Conservation (phyloP, 2,329 filamentous ascomycete species). For the Diaporthe caulivora region DNA sequence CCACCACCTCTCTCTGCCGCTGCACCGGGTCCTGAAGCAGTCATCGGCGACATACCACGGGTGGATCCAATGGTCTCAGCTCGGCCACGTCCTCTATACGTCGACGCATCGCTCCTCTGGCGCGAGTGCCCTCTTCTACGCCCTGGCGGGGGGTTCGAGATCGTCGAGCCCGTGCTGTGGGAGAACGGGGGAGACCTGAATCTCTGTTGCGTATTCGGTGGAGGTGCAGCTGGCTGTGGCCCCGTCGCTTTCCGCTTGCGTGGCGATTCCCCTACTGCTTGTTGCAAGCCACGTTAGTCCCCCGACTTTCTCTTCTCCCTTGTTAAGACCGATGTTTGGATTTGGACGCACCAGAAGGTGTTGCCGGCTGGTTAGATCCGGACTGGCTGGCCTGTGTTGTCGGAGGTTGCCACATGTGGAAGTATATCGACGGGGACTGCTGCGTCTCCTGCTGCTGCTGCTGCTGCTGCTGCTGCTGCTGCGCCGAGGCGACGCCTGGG, state of each 20-base stretch:
- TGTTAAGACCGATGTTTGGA: conserved; percentile 59
- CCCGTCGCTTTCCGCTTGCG: conserved; percentile 85
- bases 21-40: conserved; percentile 48
- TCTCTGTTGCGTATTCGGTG: conserved; percentile 59
- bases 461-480: conserved; percentile 75
- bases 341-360: conserved; percentile 80
- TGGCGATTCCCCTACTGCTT: conserved; percentile 80
- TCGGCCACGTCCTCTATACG: conserved; percentile 53
- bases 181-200: conserved; percentile 68
- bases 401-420: conserved; percentile 93
- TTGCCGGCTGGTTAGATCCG: conserved; percentile 75
- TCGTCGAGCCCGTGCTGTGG: conserved; percentile 58
- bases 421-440: conserved; percentile 83
- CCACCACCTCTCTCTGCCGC: conserved; percentile 48
- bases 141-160: conserved; percentile 64
- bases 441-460: conserved; percentile 67
- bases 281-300: conserved; percentile 55
- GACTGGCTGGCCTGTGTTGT: conserved; percentile 69
- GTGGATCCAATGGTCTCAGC: conserved; percentile 51
- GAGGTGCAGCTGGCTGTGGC: conserved; percentile 61
- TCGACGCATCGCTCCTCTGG: conserved; percentile 71
- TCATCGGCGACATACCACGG: conserved; percentile 53
- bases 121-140: conserved; percentile 72
- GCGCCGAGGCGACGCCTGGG: conserved; percentile 63
- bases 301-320: conserved; percentile 46